These are phyloP conservation scores for Botrytis elliptica DNA, from an alignment of 2,329 filamentous ascomycete genomes.

Conservation along the genomic window DNA sequence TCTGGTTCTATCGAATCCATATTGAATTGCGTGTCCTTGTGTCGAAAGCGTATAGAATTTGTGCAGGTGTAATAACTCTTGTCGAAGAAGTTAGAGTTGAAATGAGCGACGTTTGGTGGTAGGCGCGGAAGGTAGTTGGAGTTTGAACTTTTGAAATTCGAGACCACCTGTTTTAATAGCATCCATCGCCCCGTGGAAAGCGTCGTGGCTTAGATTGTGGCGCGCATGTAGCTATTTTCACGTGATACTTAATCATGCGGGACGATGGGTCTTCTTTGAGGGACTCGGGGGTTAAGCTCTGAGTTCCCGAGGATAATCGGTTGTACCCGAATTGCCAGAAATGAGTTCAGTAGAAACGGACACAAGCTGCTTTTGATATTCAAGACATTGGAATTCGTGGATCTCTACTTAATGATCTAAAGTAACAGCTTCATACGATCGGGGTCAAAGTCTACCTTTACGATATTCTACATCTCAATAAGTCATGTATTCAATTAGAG, in stretches of 20 bases:
- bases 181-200: background rate
- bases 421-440: background rate
- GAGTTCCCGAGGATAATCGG: conserved; percentile 11
- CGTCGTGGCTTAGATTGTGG: conserved; percentile 12
- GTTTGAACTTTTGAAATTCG: conserved; percentile 10
- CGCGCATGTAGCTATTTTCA: background rate
- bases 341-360: background rate
- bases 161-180: conserved; percentile 21
- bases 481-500: conserved; percentile 37
- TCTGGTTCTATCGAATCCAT: conserved; percentile 91
- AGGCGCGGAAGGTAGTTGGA: conserved; percentile 7
- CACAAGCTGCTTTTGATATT: conserved; percentile 1
- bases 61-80: background rate
- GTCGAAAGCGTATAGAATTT: background rate
- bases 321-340: background rate
- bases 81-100: background rate
- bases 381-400: background rate
- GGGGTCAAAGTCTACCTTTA: background rate
- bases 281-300: background rate
- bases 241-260: background rate
- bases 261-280: background rate
- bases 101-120: background rate
- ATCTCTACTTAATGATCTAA: background rate
- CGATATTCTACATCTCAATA: background rate
- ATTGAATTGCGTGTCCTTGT: conserved; percentile 10